These are phyloP conservation scores for Teunomyces pallodes DNA, from an alignment of 805 yeast genomes.

Conservation along the genomic window DNA sequence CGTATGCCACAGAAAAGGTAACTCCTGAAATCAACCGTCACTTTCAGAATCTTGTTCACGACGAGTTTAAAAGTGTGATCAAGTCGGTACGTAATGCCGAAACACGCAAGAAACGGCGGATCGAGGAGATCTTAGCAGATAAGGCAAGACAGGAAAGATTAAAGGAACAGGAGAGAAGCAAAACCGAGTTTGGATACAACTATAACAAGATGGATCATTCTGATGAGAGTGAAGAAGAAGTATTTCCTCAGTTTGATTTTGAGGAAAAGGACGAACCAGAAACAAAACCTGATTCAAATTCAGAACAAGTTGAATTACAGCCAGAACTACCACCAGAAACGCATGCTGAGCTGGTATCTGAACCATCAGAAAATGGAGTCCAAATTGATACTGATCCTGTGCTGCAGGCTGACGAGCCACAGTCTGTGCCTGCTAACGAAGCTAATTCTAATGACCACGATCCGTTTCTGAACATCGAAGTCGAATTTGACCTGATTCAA, in stretches of 20 bases:
- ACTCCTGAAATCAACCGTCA: conserved; percentile 20
- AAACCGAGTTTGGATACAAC: conserved; percentile 30
- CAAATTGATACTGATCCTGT: too few relatives aligned
- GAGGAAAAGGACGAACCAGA: conserved; percentile 5
- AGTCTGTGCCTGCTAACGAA: neutral
- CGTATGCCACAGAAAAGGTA: conserved; percentile 27
- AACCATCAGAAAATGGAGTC: too few relatives aligned
- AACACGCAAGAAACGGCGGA: conserved; percentile 9
- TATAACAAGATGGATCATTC: conserved; percentile 11
- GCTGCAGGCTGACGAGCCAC: too few relatives aligned
- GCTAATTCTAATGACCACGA: neutral
- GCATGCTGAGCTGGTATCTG: too few relatives aligned
- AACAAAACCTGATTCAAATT: neutral
- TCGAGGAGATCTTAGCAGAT: conserved; percentile 15
- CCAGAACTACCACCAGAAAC: too few relatives aligned
- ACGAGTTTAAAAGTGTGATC: conserved; percentile 32
- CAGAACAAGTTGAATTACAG: too few relatives aligned
- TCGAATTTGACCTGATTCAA: conserved; percentile 1
- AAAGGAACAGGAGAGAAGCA: conserved; percentile 28
- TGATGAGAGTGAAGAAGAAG: conserved; percentile 9
- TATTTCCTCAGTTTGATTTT: conserved; percentile 12
- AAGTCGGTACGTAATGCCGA: conserved; percentile 30
- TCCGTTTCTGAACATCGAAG: conserved; percentile 1
- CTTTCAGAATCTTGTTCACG: conserved; percentile 20
- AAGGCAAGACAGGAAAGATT: conserved; percentile 25